A percentile compares a stretch with the other conserved stretches of the same genome.
These are phyloP conservation scores for Chionographis japonica DNA, from an alignment of 106 monocot species.

Conservation along the genomic window DNA sequence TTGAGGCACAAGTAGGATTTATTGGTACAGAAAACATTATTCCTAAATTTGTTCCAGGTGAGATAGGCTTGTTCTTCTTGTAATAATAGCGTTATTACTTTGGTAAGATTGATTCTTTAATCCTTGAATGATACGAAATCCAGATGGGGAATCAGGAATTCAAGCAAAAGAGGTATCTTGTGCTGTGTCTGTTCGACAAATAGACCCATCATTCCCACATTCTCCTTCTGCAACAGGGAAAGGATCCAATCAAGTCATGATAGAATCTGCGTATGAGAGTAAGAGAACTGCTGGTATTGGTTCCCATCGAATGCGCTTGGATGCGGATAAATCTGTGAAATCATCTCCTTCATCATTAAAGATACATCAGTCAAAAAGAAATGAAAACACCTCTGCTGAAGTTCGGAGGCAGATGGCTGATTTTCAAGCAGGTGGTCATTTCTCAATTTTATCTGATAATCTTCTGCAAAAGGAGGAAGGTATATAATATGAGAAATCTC, in stretches of 20 bases:
- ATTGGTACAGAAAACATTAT: slow-evolving; percentile 19
- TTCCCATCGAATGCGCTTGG: slow-evolving; percentile 6
- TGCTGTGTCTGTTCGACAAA: slow-evolving; percentile 37
- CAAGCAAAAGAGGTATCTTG: slow-evolving; percentile 45
- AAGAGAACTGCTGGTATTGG: slow-evolving; percentile 23
- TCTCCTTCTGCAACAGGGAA: slow-evolving; percentile 63
- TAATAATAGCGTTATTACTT: not conserved
- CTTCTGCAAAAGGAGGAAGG: slow-evolving; percentile 16
- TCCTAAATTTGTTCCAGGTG: slow-evolving; percentile 37
- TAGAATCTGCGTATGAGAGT: slow-evolving; percentile 31
- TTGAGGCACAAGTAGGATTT: slow-evolving; percentile 29
- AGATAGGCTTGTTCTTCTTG: not conserved
- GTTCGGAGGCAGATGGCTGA: slow-evolving; percentile 16
- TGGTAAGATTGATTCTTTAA: not conserved
- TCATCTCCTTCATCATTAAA: slow-evolving; percentile 1
- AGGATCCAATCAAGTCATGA: slow-evolving; percentile 39
- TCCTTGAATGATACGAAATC: slow-evolving; percentile 6
- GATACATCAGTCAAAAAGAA: slow-evolving; percentile 12
- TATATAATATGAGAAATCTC: not conserved
- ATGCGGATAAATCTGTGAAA: slow-evolving; percentile 16
- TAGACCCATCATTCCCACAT: slow-evolving; percentile 20
- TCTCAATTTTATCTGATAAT: slow-evolving; percentile 14
- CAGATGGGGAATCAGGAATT: slow-evolving; percentile 82
- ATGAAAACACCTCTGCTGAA: slow-evolving; percentile 17
- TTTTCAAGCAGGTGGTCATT: slow-evolving; percentile 19